Evolutionary conservation across 176 grass and related monocot species (phyloP).

Genomic region (Paspalum vaginatum): DNA sequence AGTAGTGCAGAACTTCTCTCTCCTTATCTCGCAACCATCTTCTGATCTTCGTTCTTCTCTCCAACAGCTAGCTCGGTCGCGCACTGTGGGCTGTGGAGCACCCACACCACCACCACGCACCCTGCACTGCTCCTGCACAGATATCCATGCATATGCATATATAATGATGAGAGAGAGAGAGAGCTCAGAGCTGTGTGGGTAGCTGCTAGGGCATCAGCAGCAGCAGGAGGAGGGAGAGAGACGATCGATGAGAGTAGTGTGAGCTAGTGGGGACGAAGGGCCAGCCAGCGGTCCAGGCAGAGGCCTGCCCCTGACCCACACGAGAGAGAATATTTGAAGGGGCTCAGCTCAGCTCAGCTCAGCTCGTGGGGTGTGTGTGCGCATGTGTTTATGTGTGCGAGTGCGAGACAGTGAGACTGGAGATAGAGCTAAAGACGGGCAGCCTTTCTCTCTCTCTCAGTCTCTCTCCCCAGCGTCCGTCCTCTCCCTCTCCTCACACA

Average conservation of each 20-base stretch:
- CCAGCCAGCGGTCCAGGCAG: constrained; percentile 41
- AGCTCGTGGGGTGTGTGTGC: constrained; percentile 37
- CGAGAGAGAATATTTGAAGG: constrained; percentile 67
- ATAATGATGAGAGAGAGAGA: constrained; percentile 63
- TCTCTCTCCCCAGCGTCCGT: neutral
- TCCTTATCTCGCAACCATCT: neutral
- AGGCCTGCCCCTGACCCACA: constrained; percentile 35
- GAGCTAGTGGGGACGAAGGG: neutral
- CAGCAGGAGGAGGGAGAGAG: constrained; percentile 7
- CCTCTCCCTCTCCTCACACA: no score
- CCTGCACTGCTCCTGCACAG: constrained; percentile 46
- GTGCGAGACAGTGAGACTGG: constrained; percentile 68
- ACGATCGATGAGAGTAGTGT: neutral
- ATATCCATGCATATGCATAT: constrained; percentile 63
- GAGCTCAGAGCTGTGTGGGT: no score
- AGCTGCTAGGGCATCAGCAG: neutral
- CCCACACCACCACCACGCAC: constrained; percentile 32
- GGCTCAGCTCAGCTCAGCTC: neutral
- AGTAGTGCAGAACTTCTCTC: neutral
- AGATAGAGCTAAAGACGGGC: constrained; percentile 56
- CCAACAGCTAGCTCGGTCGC: constrained; percentile 15
- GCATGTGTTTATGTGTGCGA: constrained; percentile 50
- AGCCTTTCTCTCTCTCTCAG: constrained; percentile 33
- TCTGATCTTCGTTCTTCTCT: constrained; percentile 28
- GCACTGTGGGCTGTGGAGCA: constrained; percentile 3